Evolutionary conservation across 2,329 filamentous ascomycete genomes (phyloP).

Genomic region (Chaetomium globosum): DNA sequence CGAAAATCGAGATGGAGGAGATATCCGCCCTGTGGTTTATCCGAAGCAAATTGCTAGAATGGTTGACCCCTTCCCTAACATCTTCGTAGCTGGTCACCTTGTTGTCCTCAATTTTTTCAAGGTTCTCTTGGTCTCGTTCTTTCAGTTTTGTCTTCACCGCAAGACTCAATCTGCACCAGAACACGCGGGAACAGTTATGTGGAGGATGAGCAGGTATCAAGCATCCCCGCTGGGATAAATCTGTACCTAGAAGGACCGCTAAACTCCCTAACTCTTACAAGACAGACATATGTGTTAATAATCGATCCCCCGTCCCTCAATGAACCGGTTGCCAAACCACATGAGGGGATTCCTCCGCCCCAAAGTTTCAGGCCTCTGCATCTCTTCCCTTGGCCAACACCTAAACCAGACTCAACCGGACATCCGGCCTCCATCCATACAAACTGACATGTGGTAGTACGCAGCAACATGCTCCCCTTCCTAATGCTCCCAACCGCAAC

Average conservation of each 20-base stretch:
- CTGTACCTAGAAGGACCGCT: conserved; percentile 1
- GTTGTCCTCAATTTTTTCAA: neutral
- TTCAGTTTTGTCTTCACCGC: neutral
- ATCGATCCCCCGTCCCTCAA: neutral
- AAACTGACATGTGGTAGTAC: neutral
- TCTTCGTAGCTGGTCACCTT: too few species aligned
- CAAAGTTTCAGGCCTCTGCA: neutral
- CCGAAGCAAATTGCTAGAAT: neutral
- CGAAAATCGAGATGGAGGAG: too few species aligned
- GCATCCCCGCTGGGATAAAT: neutral
- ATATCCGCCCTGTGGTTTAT: too few species aligned
- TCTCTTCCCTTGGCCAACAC: neutral
- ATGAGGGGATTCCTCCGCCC: neutral
- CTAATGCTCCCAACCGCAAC: neutral
- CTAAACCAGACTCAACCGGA: neutral
- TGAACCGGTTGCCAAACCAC: neutral
- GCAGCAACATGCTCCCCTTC: neutral
- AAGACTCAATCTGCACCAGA: neutral
- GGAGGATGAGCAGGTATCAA: neutral
- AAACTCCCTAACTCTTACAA: neutral
- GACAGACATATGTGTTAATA: neutral
- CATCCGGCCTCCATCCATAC: neutral
- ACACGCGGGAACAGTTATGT: neutral
- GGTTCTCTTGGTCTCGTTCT: neutral
- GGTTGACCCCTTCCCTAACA: too few species aligned